These are phyloP conservation scores for Kondoa subrosea DNA, from an alignment of 768 basidiomycete species.

Conservation along the genomic window DNA sequence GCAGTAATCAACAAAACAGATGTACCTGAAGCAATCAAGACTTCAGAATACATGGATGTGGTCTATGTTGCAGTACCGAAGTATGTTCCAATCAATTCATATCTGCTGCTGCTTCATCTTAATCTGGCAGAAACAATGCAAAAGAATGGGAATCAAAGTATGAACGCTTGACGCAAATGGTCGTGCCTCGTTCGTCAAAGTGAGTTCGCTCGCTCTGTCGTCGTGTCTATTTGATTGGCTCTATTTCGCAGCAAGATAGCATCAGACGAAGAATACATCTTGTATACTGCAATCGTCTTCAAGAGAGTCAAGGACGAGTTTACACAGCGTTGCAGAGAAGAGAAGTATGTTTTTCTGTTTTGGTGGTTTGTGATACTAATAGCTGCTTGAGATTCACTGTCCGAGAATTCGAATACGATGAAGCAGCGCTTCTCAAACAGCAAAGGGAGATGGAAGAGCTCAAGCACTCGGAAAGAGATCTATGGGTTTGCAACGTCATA, in stretches of 20 bases:
- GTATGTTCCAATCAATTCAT: slow-evolving; percentile 37
- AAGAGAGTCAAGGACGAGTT: slow-evolving; percentile 81
- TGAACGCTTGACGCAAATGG: slow-evolving; percentile 70
- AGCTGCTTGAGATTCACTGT: slow-evolving; percentile 56
- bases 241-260: slow-evolving; percentile 44
- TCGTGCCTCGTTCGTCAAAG: slow-evolving; percentile 82
- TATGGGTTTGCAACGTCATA: slow-evolving; percentile 55
- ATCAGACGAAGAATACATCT: slow-evolving; percentile 71
- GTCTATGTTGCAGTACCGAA: slow-evolving; percentile 83
- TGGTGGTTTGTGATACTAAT: neutral
- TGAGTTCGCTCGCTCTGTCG: slow-evolving; percentile 34
- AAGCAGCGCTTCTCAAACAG: slow-evolving; percentile 62
- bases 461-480: slow-evolving; percentile 76
- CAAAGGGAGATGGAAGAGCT: slow-evolving; percentile 62
- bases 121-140: slow-evolving; percentile 44
- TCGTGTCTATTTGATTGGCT: neutral
- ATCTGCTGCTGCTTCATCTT: neutral
- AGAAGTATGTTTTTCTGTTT: slow-evolving; percentile 47
- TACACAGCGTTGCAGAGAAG: slow-evolving; percentile 79
- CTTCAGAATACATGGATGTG: slow-evolving; percentile 88
- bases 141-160: slow-evolving; percentile 85
- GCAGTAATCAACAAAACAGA: slow-evolving; percentile 69
- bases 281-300: slow-evolving; percentile 77
- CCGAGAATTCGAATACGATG: slow-evolving; percentile 82
- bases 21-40: slow-evolving; percentile 44